These are phyloP conservation scores for Candida golubevii DNA, from an alignment of 805 yeast species.

Conservation along the genomic window DNA sequence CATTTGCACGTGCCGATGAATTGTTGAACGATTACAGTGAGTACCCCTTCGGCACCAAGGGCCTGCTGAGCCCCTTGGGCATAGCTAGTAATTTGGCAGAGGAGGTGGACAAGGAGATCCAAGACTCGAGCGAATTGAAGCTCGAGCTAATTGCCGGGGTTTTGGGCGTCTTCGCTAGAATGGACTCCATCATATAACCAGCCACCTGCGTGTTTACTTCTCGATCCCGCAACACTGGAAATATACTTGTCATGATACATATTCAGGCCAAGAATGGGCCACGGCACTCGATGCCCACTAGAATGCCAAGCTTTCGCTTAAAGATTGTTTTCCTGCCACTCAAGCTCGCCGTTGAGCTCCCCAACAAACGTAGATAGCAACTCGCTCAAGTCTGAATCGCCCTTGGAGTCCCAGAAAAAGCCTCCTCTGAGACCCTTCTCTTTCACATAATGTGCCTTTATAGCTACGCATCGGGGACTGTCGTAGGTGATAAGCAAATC, in stretches of 20 bases:
- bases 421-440: conserved; percentile 65
- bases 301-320: too few relatives aligned
- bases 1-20: conserved; percentile 93
- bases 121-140: conserved; percentile 55
- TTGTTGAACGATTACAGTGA: conserved; percentile 75
- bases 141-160: conserved; percentile 93
- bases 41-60: conserved; percentile 65
- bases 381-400: conserved; percentile 47
- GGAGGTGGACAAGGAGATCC: conserved; percentile 52
- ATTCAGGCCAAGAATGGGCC: too few relatives aligned
- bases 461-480: conserved; percentile 44
- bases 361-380: conserved; percentile 37
- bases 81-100: conserved; percentile 65
- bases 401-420: conserved; percentile 94
- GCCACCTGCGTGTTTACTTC: neutral
- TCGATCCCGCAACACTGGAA: too few relatives aligned
- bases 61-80: conserved; percentile 57
- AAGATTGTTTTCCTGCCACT: neutral
- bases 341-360: conserved; percentile 2
- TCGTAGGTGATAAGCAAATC: conserved; percentile 48
- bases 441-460: conserved; percentile 58
- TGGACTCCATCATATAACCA: conserved; percentile 76
- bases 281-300: too few relatives aligned
- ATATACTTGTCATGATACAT: too few relatives aligned
- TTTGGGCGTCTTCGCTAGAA: conserved; percentile 79